Conservation (phyloP, 108 stramenopile species). For the Cylindrotheca closterium region DNA sequence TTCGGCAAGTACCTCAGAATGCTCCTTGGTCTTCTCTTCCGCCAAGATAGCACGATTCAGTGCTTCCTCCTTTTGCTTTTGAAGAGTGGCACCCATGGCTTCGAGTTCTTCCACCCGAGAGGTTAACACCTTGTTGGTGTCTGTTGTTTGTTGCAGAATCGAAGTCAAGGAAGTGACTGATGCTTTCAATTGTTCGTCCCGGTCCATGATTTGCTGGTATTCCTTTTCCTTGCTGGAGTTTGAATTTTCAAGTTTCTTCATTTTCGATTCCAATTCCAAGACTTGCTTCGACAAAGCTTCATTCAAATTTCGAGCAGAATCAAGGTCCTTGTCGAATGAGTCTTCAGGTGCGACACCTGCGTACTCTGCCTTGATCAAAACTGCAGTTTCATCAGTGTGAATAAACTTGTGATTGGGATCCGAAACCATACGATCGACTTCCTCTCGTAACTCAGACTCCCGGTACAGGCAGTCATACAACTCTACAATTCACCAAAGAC, state of each 20-base stretch:
- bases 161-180: neutral
- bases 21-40: neutral
- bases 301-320: neutral
- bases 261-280: neutral
- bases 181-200: neutral
- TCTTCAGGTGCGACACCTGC: neutral
- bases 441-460: neutral
- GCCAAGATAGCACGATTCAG: neutral
- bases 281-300: neutral
- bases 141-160: neutral
- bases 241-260: neutral
- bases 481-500: no score
- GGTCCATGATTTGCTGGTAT: neutral
- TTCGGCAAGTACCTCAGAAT: neutral
- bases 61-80: neutral
- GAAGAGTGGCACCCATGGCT: neutral
- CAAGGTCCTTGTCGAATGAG: neutral
- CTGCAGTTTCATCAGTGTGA: conserved; percentile 1
- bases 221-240: neutral
- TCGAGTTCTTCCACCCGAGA: neutral
- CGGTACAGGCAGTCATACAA: neutral
- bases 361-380: neutral
- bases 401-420: neutral
- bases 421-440: neutral
- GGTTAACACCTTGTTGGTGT: neutral